Conservation (phyloP, 495 filamentous ascomycete genomes). For the Aspergillus diversus region DNA sequence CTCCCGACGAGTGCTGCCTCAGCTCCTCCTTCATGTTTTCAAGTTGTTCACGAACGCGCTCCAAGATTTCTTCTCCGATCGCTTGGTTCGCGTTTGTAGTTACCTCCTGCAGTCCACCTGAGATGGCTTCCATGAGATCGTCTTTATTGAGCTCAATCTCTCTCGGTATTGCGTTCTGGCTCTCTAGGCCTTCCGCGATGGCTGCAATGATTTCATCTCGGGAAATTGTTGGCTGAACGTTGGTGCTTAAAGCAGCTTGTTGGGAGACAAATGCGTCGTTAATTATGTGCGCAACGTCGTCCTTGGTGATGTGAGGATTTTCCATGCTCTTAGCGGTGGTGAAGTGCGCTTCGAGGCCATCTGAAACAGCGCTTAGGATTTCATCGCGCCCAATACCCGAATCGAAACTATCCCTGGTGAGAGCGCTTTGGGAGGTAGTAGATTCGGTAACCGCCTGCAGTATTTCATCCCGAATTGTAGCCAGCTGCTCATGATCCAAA, state of each 20-base stretch:
- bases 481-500: constrained; percentile 36
- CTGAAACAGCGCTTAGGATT: constrained; percentile 48
- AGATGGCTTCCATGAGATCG: constrained; percentile 68
- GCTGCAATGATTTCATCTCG: constrained; percentile 59
- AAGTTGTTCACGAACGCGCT: constrained; percentile 73
- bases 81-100: constrained; percentile 49
- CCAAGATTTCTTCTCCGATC: constrained; percentile 68
- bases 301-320: constrained; percentile 44
- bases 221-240: constrained; percentile 39
- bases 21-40: constrained; percentile 74
- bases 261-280: constrained; percentile 57
- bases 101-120: constrained; percentile 59
- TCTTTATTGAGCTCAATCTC: constrained; percentile 67
- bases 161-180: constrained; percentile 48
- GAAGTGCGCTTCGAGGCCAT: constrained; percentile 48
- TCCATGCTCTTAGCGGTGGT: constrained; percentile 41
- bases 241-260: constrained; percentile 40
- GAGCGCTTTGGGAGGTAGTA: constrained; percentile 47
- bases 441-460: constrained; percentile 43
- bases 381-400: constrained; percentile 52
- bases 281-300: constrained; percentile 57
- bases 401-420: constrained; percentile 50
- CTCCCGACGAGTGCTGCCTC: constrained; percentile 73
- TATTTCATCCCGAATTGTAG: constrained; percentile 44
- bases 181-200: constrained; percentile 60